A percentile compares a stretch with the other conserved stretches of the same genome.
phyloP scores from a whole-genome alignment of 169 alveolate species.

The Neospora caninum region DNA sequence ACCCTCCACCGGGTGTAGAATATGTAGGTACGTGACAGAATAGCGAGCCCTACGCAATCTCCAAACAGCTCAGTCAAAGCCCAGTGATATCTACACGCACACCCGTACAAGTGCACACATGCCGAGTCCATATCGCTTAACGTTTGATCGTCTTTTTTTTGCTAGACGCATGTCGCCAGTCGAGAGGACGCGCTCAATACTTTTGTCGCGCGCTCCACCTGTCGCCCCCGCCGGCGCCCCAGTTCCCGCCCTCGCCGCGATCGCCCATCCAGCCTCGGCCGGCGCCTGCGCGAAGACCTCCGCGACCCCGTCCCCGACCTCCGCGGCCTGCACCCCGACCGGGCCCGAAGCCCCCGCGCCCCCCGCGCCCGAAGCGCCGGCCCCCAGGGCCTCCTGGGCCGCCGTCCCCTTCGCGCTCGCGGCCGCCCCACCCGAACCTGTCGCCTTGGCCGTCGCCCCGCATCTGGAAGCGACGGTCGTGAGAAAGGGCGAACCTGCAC shows the following conservation, averaged over 20 bases:
- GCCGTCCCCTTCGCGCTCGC: background rate
- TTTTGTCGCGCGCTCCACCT: background rate
- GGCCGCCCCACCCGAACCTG: background rate
- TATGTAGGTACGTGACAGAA: too few relatives aligned
- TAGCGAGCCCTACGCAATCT: too few relatives aligned
- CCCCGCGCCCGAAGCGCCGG: conserved; percentile 16
- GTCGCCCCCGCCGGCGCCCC: background rate
- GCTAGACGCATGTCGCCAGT: too few relatives aligned
- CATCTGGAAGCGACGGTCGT: conserved; percentile 27
- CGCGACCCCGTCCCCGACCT: background rate
- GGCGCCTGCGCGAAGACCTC: background rate
- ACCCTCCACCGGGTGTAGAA: too few relatives aligned
- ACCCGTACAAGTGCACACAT: too few relatives aligned
- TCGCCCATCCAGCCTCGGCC: background rate
- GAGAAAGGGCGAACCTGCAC: background rate
- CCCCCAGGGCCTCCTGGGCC: conserved; percentile 14
- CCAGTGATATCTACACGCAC: too few relatives aligned
- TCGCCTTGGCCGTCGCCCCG: background rate
- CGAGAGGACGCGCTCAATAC: background rate
- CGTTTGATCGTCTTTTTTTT: too few relatives aligned
- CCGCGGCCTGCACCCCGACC: conserved; percentile 24
- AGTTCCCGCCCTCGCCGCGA: background rate
- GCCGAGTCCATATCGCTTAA: too few relatives aligned
- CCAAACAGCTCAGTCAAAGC: too few relatives aligned
- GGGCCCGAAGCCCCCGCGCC: conserved; percentile 30